Evolutionary conservation across 2,329 filamentous ascomycete species (phyloP).

Genomic region (Colletotrichum abscissum): DNA sequence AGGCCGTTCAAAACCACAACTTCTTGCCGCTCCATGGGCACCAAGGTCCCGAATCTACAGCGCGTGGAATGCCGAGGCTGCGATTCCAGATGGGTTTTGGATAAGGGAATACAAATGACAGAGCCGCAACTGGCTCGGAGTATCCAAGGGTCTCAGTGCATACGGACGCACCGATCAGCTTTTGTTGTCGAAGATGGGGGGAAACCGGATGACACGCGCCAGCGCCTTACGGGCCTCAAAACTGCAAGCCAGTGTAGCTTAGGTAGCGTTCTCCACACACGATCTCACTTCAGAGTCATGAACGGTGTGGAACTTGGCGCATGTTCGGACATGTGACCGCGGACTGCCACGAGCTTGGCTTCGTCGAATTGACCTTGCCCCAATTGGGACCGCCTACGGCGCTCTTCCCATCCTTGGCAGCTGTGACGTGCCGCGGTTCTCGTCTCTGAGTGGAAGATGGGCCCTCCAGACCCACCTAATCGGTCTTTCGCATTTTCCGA

Average conservation of each 20-base stretch:
- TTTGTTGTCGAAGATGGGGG: neutral
- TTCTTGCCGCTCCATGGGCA: conserved; percentile 16
- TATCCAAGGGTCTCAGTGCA: neutral
- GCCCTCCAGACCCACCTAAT: neutral
- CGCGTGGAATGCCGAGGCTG: neutral
- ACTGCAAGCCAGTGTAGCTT: neutral
- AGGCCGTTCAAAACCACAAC: conserved; percentile 26
- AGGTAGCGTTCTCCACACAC: neutral
- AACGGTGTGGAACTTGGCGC: neutral
- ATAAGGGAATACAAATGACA: neutral
- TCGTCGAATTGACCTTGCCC: neutral
- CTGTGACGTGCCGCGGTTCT: neutral
- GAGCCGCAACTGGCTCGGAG: neutral
- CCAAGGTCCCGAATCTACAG: neutral
- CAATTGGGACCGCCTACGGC: neutral
- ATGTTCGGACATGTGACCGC: neutral
- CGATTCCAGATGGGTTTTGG: neutral
- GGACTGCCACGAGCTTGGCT: neutral
- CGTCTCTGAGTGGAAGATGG: neutral
- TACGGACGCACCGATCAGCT: neutral
- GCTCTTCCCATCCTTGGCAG: neutral
- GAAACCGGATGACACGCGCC: neutral
- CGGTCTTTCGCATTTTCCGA: conserved; percentile 29
- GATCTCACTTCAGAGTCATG: neutral
- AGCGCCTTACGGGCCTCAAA: neutral